These are phyloP conservation scores for Rhizopogon hawkerae DNA, from an alignment of 1,284 basidiomycete genomes.

Conservation along the genomic window DNA sequence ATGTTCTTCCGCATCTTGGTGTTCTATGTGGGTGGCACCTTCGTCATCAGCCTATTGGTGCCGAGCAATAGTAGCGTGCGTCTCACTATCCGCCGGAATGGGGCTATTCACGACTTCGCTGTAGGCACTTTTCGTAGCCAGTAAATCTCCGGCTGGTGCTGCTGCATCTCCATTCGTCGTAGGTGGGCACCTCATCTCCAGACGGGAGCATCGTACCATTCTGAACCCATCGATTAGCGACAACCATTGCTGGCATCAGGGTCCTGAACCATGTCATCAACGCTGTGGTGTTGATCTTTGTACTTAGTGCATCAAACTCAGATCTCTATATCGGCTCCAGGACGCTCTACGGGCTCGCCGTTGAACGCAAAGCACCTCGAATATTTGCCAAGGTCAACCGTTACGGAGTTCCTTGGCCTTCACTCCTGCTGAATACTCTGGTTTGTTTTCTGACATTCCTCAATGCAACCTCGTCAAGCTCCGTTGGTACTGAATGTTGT, in stretches of 20 bases:
- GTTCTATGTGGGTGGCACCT: constrained; percentile 49
- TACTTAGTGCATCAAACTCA: constrained; percentile 50
- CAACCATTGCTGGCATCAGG: constrained; percentile 38
- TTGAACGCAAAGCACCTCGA: constrained; percentile 48
- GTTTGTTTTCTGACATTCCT: constrained; percentile 13
- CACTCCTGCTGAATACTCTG: constrained; percentile 3
- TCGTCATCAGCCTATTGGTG: constrained; percentile 47
- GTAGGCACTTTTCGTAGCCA: constrained; percentile 15
- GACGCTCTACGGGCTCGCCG: constrained; percentile 47
- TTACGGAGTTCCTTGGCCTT: constrained; percentile 12
- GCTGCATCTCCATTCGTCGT: constrained; percentile 60
- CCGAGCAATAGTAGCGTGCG: constrained; percentile 32
- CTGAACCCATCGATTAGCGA: constrained; percentile 9
- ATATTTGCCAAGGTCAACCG: constrained; percentile 31
- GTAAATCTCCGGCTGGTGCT: constrained; percentile 15
- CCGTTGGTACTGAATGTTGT: constrained; percentile 8
- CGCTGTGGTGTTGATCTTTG: constrained; percentile 51
- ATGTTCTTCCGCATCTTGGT: constrained; percentile 46
- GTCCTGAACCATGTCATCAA: constrained; percentile 52
- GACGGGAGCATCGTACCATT: neutral
- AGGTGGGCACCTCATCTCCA: constrained; percentile 10
- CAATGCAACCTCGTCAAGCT: constrained; percentile 7
- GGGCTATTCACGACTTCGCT: constrained; percentile 8
- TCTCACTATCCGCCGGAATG: constrained; percentile 17
- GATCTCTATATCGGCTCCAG: constrained; percentile 48